Conservation (phyloP, 768 basidiomycete genomes). For the Calocera viscosa region DNA sequence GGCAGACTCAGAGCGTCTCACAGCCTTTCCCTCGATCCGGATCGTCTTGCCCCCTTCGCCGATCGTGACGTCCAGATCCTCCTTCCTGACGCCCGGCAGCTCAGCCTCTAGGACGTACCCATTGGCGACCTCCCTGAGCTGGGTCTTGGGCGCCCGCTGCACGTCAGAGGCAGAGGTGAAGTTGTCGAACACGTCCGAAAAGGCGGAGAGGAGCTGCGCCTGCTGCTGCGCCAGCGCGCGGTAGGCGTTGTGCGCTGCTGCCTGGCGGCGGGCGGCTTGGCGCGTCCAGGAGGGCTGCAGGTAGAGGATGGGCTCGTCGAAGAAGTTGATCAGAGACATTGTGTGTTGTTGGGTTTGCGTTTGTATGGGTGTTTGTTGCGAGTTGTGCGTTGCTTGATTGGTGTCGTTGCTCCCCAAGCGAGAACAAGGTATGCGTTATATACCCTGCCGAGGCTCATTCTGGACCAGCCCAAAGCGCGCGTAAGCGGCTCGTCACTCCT, state of each 20-base stretch:
- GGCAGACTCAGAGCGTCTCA: neutral
- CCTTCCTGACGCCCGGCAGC: constrained; percentile 6
- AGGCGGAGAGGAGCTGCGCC: neutral
- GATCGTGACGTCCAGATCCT: neutral
- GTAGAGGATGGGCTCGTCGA: neutral
- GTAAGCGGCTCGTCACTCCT: no score
- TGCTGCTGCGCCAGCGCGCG: neutral
- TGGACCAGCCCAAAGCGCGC: no score
- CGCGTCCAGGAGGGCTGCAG: neutral
- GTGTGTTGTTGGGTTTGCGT: neutral
- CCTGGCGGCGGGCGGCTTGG: neutral
- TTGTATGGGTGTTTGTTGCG: no score
- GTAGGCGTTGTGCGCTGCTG: neutral
- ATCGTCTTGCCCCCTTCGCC: neutral
- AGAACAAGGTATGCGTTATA: no score
- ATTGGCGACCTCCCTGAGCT: neutral
- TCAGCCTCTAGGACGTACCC: neutral
- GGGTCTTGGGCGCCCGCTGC: neutral
- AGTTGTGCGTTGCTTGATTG: no score
- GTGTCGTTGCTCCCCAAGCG: no score
- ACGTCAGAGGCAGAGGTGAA: neutral
- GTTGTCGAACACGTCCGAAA: neutral
- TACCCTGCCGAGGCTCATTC: no score
- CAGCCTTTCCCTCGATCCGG: neutral
- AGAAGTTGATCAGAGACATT: constrained; percentile 7